Conservation (phyloP, 176 grass and related monocot genomes). For the Lolium multiflorum region DNA sequence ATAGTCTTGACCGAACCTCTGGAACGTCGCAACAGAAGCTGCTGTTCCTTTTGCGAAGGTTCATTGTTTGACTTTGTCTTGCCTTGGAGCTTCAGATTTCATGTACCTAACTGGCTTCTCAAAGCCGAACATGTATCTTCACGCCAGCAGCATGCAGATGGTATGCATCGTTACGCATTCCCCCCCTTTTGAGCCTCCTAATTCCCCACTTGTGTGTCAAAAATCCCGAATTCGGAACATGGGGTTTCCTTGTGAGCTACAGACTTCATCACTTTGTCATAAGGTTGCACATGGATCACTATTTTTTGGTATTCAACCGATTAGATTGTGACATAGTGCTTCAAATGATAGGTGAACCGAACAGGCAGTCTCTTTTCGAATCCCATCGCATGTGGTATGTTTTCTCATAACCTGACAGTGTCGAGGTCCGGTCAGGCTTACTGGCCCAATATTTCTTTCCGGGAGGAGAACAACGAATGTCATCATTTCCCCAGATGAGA, state of each 20-base stretch:
- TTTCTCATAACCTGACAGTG: conserved; percentile 11
- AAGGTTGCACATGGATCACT: conserved; percentile 43
- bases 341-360: conserved; percentile 31
- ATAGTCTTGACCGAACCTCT: neutral
- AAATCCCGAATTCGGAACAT: conserved; percentile 19
- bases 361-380: conserved; percentile 43
- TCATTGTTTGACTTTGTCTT: neutral
- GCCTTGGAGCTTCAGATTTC: neutral
- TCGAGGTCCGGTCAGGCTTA: neutral
- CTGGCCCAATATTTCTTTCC: neutral
- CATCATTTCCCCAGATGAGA: conserved; percentile 33
- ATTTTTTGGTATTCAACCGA: conserved; percentile 34
- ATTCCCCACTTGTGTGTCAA: conserved; percentile 2
- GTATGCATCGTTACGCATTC: neutral
- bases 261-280: neutral
- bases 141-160: neutral
- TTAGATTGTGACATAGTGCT: conserved; percentile 11
- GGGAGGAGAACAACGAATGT: neutral
- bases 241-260: neutral
- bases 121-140: neutral
- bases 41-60: neutral
- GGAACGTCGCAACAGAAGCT: neutral
- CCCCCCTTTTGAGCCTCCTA: conserved; percentile 20
- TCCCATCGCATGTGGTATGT: conserved; percentile 42
- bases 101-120: conserved; percentile 3